phyloP scores from a whole-genome alignment of 441 rosid species.

The Hura crepitans region DNA sequence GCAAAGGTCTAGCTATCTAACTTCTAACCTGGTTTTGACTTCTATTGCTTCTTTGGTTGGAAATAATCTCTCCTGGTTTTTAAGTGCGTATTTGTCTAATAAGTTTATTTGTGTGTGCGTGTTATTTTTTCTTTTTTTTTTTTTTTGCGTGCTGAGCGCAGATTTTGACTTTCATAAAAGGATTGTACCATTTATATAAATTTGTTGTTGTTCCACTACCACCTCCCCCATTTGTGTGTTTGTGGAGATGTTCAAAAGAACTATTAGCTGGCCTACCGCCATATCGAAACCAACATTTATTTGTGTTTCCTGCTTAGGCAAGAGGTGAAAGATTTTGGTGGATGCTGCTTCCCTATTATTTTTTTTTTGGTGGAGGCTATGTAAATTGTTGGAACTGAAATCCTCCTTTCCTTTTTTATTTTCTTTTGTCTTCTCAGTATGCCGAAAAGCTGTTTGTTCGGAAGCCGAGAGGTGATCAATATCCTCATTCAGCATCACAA shows the following conservation, averaged over 20 bases:
- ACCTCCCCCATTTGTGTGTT: background rate
- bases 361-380: too few relatives aligned
- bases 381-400: slow-evolving; percentile 10
- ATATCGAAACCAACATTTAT: background rate
- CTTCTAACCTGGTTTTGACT: slow-evolving; percentile 11
- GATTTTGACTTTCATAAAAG: background rate
- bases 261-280: background rate
- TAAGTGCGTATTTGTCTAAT: background rate
- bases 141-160: too few relatives aligned
- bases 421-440: slow-evolving; percentile 50
- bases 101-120: background rate
- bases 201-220: background rate
- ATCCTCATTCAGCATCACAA: slow-evolving; percentile 51
- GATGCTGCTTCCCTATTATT: background rate
- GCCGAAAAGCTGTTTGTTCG: slow-evolving; percentile 89
- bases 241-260: background rate
- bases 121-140: background rate
- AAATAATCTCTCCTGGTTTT: slow-evolving; percentile 15
- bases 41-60: slow-evolving; percentile 4
- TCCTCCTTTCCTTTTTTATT: background rate
- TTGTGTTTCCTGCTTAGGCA: background rate
- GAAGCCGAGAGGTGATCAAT: slow-evolving; percentile 57
- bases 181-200: background rate
- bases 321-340: background rate
- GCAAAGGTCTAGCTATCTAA: slow-evolving; percentile 57